phyloP scores from a whole-genome alignment of 192 early-diverging fungal species.

The Linnemannia zychae region DNA sequence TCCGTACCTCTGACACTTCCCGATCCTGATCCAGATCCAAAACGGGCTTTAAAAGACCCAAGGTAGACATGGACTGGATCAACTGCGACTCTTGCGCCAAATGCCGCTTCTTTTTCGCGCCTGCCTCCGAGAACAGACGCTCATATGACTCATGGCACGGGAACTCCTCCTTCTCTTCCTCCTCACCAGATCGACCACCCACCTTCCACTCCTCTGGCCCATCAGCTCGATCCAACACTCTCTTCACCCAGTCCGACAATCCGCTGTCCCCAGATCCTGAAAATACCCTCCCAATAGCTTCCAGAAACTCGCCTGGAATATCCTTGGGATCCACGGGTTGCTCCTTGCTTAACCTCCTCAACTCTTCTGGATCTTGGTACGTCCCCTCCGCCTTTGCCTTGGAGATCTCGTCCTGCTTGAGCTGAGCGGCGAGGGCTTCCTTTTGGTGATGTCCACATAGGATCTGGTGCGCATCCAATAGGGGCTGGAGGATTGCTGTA shows the following conservation, averaged over 20 bases:
- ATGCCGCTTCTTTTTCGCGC: slow-evolving; percentile 50
- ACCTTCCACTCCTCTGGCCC: slow-evolving; percentile 51
- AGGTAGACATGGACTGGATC: slow-evolving; percentile 29
- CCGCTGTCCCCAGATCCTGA: background rate
- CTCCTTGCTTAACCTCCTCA: slow-evolving; percentile 25
- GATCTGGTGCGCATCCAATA: slow-evolving; percentile 16
- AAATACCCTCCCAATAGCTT: slow-evolving; percentile 31
- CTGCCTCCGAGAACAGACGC: slow-evolving; percentile 39
- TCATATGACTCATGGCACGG: slow-evolving; percentile 42
- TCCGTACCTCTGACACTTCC: background rate
- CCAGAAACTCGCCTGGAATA: slow-evolving; percentile 33
- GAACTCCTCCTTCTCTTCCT: background rate
- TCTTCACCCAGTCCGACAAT: slow-evolving; percentile 12
- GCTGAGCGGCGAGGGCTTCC: slow-evolving; percentile 22
- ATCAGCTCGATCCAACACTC: slow-evolving; percentile 31
- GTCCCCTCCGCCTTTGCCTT: slow-evolving; percentile 24
- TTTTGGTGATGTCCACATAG: slow-evolving; percentile 51
- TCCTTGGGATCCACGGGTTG: slow-evolving; percentile 50
- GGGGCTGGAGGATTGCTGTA: slow-evolving; percentile 24
- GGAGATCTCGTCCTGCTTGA: slow-evolving; percentile 18
- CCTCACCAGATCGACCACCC: background rate
- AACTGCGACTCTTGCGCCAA: slow-evolving; percentile 52
- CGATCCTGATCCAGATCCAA: background rate
- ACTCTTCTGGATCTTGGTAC: slow-evolving; percentile 39
- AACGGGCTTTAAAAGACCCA: slow-evolving; percentile 23